Evolutionary conservation across 2,329 filamentous ascomycete genomes (phyloP).

Genomic region (Simplicillium aogashimaense): DNA sequence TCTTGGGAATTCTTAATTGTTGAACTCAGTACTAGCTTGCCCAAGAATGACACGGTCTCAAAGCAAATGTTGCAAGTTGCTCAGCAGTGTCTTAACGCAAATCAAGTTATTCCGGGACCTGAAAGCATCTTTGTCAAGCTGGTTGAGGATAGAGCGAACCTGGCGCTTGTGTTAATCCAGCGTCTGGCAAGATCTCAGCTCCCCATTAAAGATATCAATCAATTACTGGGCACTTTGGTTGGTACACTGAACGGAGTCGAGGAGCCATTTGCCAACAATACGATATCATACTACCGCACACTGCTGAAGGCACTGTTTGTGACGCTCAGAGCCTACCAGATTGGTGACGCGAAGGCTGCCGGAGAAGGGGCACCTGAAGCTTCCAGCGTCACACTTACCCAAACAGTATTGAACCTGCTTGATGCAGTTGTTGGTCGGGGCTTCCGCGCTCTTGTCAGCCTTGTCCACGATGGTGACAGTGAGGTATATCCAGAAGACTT

Average conservation of each 20-base stretch:
- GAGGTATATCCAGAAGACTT: constrained; percentile 65
- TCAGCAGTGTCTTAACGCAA: constrained; percentile 68
- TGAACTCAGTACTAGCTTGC: constrained; percentile 64
- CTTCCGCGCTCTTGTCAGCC: constrained; percentile 69
- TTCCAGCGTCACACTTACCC: constrained; percentile 32
- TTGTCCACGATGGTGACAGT: constrained; percentile 68
- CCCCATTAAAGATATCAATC: constrained; percentile 38
- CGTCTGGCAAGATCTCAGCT: constrained; percentile 55
- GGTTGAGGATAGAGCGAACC: constrained; percentile 64
- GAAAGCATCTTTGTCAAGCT: constrained; percentile 76
- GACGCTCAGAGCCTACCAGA: constrained; percentile 57
- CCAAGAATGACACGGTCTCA: constrained; percentile 43
- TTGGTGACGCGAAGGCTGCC: constrained; percentile 17
- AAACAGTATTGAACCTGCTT: constrained; percentile 68
- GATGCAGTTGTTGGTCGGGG: constrained; percentile 71
- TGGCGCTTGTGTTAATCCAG: constrained; percentile 75
- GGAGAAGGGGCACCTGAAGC: constrained; percentile 20
- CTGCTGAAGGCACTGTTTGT: constrained; percentile 81
- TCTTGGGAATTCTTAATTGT: constrained; percentile 84
- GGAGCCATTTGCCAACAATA: constrained; percentile 40
- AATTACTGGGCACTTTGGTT: constrained; percentile 40
- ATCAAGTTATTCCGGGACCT: constrained; percentile 60
- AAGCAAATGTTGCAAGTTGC: constrained; percentile 66
- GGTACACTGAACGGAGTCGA: constrained; percentile 43
- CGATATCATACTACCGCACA: constrained; percentile 66